Percentiles rank a stretch among this genome's conserved stretches.
phyloP scores from a whole-genome alignment of 1,284 basidiomycete genomes.

The Takashimella koratensis region DNA sequence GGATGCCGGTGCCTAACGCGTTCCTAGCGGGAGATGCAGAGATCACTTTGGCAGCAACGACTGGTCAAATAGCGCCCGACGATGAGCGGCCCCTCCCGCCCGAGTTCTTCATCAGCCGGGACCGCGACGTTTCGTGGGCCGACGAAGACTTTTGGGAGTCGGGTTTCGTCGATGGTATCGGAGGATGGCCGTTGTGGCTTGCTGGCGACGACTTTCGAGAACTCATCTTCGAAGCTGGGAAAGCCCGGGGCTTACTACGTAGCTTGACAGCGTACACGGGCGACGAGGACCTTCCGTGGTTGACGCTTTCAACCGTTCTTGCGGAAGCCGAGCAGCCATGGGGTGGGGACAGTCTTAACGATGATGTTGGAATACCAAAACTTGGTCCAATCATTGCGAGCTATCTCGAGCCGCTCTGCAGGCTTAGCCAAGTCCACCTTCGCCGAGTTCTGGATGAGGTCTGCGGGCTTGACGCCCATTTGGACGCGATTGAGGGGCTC shows the following conservation, averaged over 20 bases:
- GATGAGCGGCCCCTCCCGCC: slow-evolving; percentile 56
- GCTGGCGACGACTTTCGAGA: slow-evolving; percentile 53
- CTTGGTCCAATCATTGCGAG: slow-evolving; percentile 54
- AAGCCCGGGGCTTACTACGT: slow-evolving; percentile 68
- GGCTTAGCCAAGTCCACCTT: slow-evolving; percentile 57
- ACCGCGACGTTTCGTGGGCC: slow-evolving; percentile 62
- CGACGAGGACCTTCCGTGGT: slow-evolving; percentile 29
- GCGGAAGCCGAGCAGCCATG: background rate
- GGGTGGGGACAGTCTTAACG: background rate
- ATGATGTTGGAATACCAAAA: slow-evolving; percentile 3
- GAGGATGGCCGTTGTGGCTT: slow-evolving; percentile 42
- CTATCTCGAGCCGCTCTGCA: slow-evolving; percentile 60
- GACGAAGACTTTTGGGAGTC: slow-evolving; percentile 74
- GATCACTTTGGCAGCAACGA: slow-evolving; percentile 47
- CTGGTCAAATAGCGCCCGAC: slow-evolving; percentile 12
- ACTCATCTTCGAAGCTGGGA: slow-evolving; percentile 66
- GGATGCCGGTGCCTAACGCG: slow-evolving; percentile 56
- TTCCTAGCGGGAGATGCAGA: slow-evolving; percentile 16
- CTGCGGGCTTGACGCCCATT: slow-evolving; percentile 65
- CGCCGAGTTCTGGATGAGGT: slow-evolving; percentile 63
- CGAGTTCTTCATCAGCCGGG: slow-evolving; percentile 74
- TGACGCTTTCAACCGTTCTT: slow-evolving; percentile 5
- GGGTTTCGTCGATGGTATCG: slow-evolving; percentile 60
- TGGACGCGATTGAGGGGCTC: slow-evolving; percentile 67
- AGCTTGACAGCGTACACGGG: slow-evolving; percentile 43